Conservation (phyloP, 306 rosid species). For the Astragalus glycyphyllos region DNA sequence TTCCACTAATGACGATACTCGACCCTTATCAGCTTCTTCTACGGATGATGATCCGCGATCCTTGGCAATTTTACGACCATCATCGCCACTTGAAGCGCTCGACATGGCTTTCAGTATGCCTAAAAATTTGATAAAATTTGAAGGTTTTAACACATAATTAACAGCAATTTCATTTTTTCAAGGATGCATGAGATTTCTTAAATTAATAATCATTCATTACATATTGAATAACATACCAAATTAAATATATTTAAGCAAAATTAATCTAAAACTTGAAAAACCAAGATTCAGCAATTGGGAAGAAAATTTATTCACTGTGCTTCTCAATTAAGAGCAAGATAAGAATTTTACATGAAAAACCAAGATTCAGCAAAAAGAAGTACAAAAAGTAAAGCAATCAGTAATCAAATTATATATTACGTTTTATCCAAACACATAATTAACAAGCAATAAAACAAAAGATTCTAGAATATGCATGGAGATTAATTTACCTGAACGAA, state of each 20-base stretch:
- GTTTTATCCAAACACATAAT: no score
- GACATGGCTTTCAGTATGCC: constrained; percentile 53
- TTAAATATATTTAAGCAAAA: background rate
- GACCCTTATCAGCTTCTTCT: constrained; percentile 45
- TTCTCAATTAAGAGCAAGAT: background rate
- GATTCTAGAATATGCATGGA: background rate
- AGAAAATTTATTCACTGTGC: background rate
- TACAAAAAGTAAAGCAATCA: background rate
- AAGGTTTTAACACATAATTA: background rate
- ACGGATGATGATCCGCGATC: constrained; percentile 47
- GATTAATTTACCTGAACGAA: background rate
- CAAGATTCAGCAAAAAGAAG: background rate
- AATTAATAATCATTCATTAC: no score
- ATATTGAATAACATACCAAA: no score
- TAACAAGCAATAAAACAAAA: no score
- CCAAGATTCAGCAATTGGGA: background rate
- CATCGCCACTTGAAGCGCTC: constrained; percentile 49
- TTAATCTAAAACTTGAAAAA: no score
- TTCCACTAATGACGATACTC: no score
- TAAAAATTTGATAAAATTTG: constrained; percentile 16
- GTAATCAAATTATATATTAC: no score
- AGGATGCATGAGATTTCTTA: no score
- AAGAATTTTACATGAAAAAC: background rate
- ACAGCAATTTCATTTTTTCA: no score
- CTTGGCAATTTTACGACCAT: constrained; percentile 42